Evolutionary conservation across 2,329 filamentous ascomycete species (phyloP).

Genomic region (Alternaria arborescens): DNA sequence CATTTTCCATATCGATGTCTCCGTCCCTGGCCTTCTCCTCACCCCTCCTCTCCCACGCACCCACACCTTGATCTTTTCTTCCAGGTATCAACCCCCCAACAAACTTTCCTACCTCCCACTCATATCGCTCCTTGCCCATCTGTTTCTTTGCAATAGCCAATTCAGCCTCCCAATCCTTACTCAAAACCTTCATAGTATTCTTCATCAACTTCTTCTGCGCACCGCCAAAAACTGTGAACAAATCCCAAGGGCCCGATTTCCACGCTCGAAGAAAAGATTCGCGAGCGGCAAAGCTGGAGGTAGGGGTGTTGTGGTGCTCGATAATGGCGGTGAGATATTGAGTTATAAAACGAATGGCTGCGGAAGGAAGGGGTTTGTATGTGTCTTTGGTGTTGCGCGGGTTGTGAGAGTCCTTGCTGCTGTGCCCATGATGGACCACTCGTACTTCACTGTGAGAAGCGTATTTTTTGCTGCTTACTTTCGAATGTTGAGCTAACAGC

Average conservation of each 20-base stretch:
- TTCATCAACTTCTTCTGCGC: constrained; percentile 29
- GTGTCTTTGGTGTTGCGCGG: neutral
- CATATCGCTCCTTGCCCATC: too few relatives aligned
- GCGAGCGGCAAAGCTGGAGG: constrained; percentile 14
- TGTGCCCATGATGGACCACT: neutral
- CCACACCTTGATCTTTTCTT: too few relatives aligned
- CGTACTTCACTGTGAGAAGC: too few relatives aligned
- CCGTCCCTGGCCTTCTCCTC: too few relatives aligned
- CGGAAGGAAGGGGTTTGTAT: neutral
- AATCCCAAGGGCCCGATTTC: constrained; percentile 19
- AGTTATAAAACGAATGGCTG: constrained; percentile 23
- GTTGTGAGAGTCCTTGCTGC: neutral
- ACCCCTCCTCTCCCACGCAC: too few relatives aligned
- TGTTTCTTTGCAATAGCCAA: constrained; percentile 6
- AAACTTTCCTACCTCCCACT: too few relatives aligned
- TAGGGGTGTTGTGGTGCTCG: constrained; percentile 30
- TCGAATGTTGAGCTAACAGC: constrained; percentile 17
- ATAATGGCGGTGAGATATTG: constrained; percentile 31
- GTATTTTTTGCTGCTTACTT: neutral
- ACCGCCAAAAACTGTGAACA: constrained; percentile 16
- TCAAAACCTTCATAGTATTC: constrained; percentile 19
- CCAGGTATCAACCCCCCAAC: too few relatives aligned
- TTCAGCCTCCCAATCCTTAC: constrained; percentile 20
- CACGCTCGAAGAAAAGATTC: constrained; percentile 29
- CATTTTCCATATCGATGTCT: neutral